phyloP scores from a whole-genome alignment of 139 green algal species.

The Dunaliella primolecta region DNA sequence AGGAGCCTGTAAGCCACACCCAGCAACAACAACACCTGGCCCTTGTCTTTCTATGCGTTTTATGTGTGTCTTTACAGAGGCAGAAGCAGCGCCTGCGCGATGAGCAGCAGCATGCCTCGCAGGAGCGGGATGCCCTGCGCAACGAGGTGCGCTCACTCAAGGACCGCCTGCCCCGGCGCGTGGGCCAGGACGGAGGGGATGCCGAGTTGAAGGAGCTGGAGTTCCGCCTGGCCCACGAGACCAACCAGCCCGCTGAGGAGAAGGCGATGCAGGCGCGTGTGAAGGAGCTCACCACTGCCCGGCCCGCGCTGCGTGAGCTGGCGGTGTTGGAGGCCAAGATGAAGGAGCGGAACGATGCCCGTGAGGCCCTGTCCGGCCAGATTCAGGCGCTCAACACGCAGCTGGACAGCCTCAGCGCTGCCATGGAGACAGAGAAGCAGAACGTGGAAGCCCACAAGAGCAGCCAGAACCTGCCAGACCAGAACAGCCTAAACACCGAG shows the following conservation, averaged over 20 bases:
- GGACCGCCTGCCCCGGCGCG: conserved; percentile 21
- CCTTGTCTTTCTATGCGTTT: neutral
- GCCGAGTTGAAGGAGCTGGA: conserved; percentile 35
- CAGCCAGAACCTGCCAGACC: conserved; percentile 19
- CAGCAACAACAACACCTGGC: neutral
- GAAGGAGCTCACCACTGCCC: conserved; percentile 18
- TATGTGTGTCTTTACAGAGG: conserved; percentile 25
- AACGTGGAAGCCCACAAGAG: conserved; percentile 36
- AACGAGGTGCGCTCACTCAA: conserved; percentile 23
- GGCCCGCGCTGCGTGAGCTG: conserved; percentile 26
- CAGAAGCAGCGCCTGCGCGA: conserved; percentile 47
- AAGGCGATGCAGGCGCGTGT: conserved; percentile 36
- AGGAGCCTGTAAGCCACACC: neutral
- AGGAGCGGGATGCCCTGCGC: conserved; percentile 25
- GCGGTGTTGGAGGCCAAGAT: conserved; percentile 26
- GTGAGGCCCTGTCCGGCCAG: conserved; percentile 16
- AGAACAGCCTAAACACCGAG: conserved; percentile 38
- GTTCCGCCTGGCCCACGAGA: conserved; percentile 52
- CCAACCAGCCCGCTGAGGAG: conserved; percentile 30
- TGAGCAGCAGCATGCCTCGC: conserved; percentile 33
- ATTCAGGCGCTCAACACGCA: conserved; percentile 43
- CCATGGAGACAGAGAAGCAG: conserved; percentile 18
- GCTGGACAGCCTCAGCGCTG: conserved; percentile 30
- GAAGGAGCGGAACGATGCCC: conserved; percentile 18
- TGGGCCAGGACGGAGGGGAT: conserved; percentile 34